Evolutionary conservation across 2,329 filamentous ascomycete species (phyloP), one percentile per base, ranked within the genome.

Genomic region (Colletotrichum spinosum): DNA sequence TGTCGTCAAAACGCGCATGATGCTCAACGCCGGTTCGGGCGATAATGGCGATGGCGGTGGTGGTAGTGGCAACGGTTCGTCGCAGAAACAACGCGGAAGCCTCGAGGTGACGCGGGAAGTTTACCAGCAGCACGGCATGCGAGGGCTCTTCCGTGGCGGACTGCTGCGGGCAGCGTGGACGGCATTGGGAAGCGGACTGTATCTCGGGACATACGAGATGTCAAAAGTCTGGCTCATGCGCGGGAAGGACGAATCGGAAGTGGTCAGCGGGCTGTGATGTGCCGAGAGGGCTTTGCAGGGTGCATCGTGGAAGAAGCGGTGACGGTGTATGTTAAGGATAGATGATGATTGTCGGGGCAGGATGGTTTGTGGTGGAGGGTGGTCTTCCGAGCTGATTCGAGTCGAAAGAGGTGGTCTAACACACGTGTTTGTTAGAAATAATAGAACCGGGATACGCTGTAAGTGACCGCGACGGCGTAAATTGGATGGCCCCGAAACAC

Each of bases 1-100:
- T 76, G 93, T 97, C 9, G 86, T 97, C 33, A 97, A 97, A 81
- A 97, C 94, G 69, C 81, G 92, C 54, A 91, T 97, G 78, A 97
- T 97, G 94, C 81, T 97, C 34, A 83, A 85, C 37, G 88, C 88
- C 1, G 82, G 80, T 12, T 75, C 79, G 25, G 74, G 69, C 15
- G 54, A 60, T 49, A 42, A 64, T 25, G 38, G 50, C 15, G 68
- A 25, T 25, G 25, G 25, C 4, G 25, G 25, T 25, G 25, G 25
- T 25, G 25, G 25, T 25, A 25, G 25, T 60, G 60, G 75, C 61
- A 66, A 71, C 57, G 66, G 25, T 25, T 11, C 44, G 44, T 17
- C 44, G 6, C 17, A 15, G 6, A 10, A n/a, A 9, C 11, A 72
- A 69, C 76, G 71, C 77, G 78, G 84, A 41, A 82, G 86, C 8